Base-by-base conservation (phyloP, 306 rosid species). In the Macrotyloma uniflorum region DNA sequence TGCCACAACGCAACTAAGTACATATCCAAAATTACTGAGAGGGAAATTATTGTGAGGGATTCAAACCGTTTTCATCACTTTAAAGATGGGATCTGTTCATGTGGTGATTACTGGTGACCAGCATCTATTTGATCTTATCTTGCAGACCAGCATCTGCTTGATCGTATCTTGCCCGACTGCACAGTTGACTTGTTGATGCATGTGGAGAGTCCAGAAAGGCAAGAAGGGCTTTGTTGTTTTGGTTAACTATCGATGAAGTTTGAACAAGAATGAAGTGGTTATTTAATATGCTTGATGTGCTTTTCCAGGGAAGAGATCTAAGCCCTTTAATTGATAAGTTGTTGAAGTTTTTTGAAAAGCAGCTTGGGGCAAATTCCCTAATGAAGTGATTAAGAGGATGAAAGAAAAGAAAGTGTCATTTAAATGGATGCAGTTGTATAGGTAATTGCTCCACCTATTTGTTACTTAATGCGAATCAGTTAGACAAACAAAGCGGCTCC, bases 101-200 rank as follows among this genome's bases (percentile, higher is more conserved):
- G 86, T 46, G 86, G 80, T 58, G 86, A 83, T 66, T 78, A 78
- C 62, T 83, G 86, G 86, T 78, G 79, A 82, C 16, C 42, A 36
- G 8, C 4, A 30, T 30, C 33, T 30, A 30, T 4, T 8, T 36
- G 11, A 7, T 36, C 1, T 1, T 1, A 36, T 36, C 9, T 36
- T 73, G 84, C 89, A 5, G 98, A 91, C 82, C 35, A 45, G 0
- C 22, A 94, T 85, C 87, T 91, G 74, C 94, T 94, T 1, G 91
- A 89, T 67, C 84, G 51, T 72, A 88, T 91, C 42, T 83, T 94
- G 75, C 89, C 93, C 3, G 97, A 94, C 83, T 91, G 97, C 82
- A 86, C 90, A 0, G 53, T 79, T 55, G 93, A 94, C 10, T 91
- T 91, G 82, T 83, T 94, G 84, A 85, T 18, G 94, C 94, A 83